Evolutionary conservation across 257 asterid genomes (phyloP).

Genomic region (Salvia splendens): DNA sequence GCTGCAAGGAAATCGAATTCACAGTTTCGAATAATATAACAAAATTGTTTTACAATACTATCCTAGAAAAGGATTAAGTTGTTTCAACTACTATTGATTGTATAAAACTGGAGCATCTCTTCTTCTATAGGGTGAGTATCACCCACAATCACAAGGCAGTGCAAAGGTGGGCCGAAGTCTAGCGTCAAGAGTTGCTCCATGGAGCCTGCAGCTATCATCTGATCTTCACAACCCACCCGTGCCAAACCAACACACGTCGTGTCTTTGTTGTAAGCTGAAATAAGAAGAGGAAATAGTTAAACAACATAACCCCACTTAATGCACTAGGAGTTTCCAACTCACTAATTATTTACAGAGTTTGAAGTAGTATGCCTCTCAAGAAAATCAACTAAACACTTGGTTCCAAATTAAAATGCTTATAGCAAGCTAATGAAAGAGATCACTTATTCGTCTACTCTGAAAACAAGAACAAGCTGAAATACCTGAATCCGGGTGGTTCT

Average conservation of each 20-base stretch:
- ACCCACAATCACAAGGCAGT: slow-evolving; percentile 85
- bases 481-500: slow-evolving; percentile 62
- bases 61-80: no score
- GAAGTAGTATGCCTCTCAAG: not conserved
- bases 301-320: no score
- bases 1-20: no score
- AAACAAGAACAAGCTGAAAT: not conserved
- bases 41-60: no score
- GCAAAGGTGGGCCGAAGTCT: slow-evolving; percentile 81
- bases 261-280: slow-evolving; percentile 69
- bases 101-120: slow-evolving; percentile 78
- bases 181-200: slow-evolving; percentile 67
- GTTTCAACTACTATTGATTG: slow-evolving; percentile 16
- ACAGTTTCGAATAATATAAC: no score
- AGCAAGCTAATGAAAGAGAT: not conserved
- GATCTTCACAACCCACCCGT: slow-evolving; percentile 89
- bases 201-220: slow-evolving; percentile 65
- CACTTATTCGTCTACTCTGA: not conserved
- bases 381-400: not conserved
- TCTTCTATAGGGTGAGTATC: slow-evolving; percentile 87
- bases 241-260: slow-evolving; percentile 85
- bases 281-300: no score
- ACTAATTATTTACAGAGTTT: not conserved
- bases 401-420: not conserved
- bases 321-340: not conserved